Base-by-base conservation (phyloP, 78 protist species). In the Corallochytrium limacisporum region DNA sequence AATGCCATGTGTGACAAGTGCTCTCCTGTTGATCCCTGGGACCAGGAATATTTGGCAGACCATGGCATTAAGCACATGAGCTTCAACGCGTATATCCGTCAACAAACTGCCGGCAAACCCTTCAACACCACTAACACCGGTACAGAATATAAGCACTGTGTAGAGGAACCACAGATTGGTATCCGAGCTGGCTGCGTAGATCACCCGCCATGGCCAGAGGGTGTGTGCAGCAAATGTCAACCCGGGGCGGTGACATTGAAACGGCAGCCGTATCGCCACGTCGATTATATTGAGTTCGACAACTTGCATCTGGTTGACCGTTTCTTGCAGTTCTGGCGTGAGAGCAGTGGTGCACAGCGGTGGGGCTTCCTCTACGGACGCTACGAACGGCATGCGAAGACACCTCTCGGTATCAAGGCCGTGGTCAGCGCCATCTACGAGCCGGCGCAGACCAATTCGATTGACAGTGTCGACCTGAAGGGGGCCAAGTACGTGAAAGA, bases 381-480 rank as follows among this genome's bases (percentile, higher is more conserved):
- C 24, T 65, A 74, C 42, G 79, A 43, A 22, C 44, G 57, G 32
- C 20, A 55, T 37, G 51, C 3, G 3, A 59, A 38, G 31, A 71
- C 62, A 24, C 79, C 79, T 9, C 54, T 74, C 36, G 79, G 79
- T 16, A 47, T 74, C 46, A 61, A 74, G 50, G 69, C 69, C 18
- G 65, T 62, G 48, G 73, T 65, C 20, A n/a, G 5, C 12, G 79
- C 79, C 61, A 53, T 74, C 63, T 74, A 74, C 54, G 79, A 74
- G n/a, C 79, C 79, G 6, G 62, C 69, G 13, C 79, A 74, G 47
- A 16, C 15, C 18, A 7, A 7, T 62, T n/a, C n/a, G n/a, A n/a
- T n/a, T 44, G 49, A 18, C 18, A 20, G 18, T 44, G 49, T 18
- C 18, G 49, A n/a, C n/a, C n/a, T n/a, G n/a, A n/a, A n/a, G n/a